phyloP scores from a whole-genome alignment of 2,329 filamentous ascomycete species.

The Ophiostoma tasmaniense region DNA sequence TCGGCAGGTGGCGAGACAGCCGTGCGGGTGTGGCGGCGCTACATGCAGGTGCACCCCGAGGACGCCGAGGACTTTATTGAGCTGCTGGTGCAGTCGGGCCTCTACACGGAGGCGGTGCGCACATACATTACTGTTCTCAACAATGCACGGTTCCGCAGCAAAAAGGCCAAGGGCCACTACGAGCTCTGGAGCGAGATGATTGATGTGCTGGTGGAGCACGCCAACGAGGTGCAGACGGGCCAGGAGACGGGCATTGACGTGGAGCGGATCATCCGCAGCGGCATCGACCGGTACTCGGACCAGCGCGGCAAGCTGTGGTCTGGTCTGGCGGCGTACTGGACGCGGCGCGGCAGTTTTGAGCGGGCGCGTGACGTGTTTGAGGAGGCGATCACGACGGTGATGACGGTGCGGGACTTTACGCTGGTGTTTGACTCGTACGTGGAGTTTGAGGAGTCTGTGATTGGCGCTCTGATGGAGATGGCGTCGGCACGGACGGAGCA shows the following conservation, averaged over 20 bases:
- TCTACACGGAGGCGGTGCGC: constrained; percentile 85
- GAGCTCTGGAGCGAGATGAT: constrained; percentile 98
- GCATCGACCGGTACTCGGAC: constrained; percentile 82
- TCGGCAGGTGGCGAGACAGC: constrained; percentile 85
- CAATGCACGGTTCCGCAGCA: constrained; percentile 83
- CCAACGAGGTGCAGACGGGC: constrained; percentile 72
- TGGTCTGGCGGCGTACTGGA: constrained; percentile 93
- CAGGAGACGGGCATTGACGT: constrained; percentile 80
- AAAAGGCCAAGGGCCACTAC: constrained; percentile 88
- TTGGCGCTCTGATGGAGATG: constrained; percentile 81
- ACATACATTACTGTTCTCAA: constrained; percentile 89
- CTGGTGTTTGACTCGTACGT: constrained; percentile 93
- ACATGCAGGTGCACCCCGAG: constrained; percentile 95
- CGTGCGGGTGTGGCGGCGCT: constrained; percentile 86
- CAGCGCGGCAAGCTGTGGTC: constrained; percentile 94
- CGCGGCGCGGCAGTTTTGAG: constrained; percentile 85
- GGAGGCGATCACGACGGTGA: constrained; percentile 92
- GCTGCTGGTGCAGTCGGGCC: constrained; percentile 67
- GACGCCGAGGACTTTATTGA: constrained; percentile 94
- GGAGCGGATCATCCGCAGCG: constrained; percentile 85
- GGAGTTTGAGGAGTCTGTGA: constrained; percentile 95
- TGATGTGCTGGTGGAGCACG: constrained; percentile 84
- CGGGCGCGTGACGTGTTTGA: constrained; percentile 88
- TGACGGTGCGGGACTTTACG: constrained; percentile 97
- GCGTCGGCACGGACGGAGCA: constrained; percentile 73